phyloP scores from a whole-genome alignment of 371 early-diverging fungal genomes.

The Neoconidiobolus thromboides region DNA sequence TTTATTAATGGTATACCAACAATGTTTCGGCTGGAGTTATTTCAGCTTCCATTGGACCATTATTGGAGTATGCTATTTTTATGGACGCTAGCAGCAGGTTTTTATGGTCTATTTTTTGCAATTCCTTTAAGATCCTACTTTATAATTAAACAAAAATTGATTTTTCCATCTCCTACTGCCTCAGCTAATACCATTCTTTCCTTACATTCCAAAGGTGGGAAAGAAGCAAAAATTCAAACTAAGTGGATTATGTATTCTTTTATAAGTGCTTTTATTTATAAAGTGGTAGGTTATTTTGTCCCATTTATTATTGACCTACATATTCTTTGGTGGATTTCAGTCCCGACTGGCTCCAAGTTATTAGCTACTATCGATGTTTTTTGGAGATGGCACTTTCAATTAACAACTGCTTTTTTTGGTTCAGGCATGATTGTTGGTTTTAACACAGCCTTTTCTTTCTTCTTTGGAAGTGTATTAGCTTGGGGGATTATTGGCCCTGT shows the following conservation, averaged over 20 bases:
- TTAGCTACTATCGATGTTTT: conserved; percentile 23
- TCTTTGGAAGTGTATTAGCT: neutral
- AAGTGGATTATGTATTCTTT: conserved; percentile 15
- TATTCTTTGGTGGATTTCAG: conserved; percentile 33
- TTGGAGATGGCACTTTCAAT: conserved; percentile 35
- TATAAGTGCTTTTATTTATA: conserved; percentile 20
- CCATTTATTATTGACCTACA: conserved; percentile 34
- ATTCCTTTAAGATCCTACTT: conserved; percentile 49
- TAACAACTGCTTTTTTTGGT: conserved; percentile 41
- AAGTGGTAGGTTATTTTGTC: conserved; percentile 27
- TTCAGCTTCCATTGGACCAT: conserved; percentile 19
- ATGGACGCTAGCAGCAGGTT: conserved; percentile 34
- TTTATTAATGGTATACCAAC: conserved; percentile 49
- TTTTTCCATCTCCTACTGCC: conserved; percentile 48
- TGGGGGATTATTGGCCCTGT: neutral
- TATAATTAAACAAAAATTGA: conserved; percentile 41
- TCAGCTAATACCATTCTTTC: conserved; percentile 42
- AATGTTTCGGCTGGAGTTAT: conserved; percentile 35
- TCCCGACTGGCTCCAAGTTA: conserved; percentile 17
- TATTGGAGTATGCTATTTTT: conserved; percentile 28
- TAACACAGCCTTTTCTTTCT: conserved; percentile 15
- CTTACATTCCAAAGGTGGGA: conserved; percentile 27
- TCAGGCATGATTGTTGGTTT: conserved; percentile 46
- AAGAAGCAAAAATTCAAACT: conserved; percentile 15
- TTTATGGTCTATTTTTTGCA: conserved; percentile 55